Percentiles rank a stretch among this genome's conserved stretches.
phyloP scores from a whole-genome alignment of 257 asterid species.

The Plantago major region DNA sequence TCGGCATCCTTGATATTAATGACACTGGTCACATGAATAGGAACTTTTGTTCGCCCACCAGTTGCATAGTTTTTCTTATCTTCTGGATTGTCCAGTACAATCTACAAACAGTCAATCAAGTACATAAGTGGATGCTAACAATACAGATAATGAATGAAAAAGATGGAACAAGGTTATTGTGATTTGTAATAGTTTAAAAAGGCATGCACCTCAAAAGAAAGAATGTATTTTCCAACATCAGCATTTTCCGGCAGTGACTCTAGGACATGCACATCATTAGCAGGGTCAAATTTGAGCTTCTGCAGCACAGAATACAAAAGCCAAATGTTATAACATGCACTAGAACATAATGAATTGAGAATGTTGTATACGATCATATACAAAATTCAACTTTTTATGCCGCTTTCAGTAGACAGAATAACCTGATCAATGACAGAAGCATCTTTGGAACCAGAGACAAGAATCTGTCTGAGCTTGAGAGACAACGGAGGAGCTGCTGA shows the following conservation, averaged over 20 bases:
- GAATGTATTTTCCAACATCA: constrained; percentile 69
- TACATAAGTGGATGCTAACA: constrained; percentile 17
- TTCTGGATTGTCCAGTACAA: constrained; percentile 67
- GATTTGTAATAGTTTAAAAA: constrained; percentile 14
- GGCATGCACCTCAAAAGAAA: constrained; percentile 73
- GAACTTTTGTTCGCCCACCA: constrained; percentile 82
- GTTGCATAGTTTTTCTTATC: constrained; percentile 67
- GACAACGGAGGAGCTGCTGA: constrained; percentile 72
- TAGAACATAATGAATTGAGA: not conserved
- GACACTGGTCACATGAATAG: constrained; percentile 67
- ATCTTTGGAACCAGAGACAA: constrained; percentile 74
- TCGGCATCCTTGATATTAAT: constrained; percentile 59
- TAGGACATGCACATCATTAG: constrained; percentile 56
- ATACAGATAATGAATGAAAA: constrained; percentile 11
- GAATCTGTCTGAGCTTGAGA: constrained; percentile 82
- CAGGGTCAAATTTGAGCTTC: constrained; percentile 72
- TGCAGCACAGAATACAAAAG: constrained; percentile 31
- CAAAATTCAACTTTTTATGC: constrained; percentile 9
- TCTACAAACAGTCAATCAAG: constrained; percentile 35
- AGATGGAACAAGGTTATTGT: constrained; percentile 6
- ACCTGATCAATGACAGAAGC: constrained; percentile 84
- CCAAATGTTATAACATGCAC: constrained; percentile 12
- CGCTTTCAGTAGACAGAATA: constrained; percentile 22
- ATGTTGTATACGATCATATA: not conserved
- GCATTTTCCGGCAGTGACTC: constrained; percentile 58